phyloP scores from a whole-genome alignment of 1,284 basidiomycete genomes.

The Sporisorium iseilematis-ciliati region DNA sequence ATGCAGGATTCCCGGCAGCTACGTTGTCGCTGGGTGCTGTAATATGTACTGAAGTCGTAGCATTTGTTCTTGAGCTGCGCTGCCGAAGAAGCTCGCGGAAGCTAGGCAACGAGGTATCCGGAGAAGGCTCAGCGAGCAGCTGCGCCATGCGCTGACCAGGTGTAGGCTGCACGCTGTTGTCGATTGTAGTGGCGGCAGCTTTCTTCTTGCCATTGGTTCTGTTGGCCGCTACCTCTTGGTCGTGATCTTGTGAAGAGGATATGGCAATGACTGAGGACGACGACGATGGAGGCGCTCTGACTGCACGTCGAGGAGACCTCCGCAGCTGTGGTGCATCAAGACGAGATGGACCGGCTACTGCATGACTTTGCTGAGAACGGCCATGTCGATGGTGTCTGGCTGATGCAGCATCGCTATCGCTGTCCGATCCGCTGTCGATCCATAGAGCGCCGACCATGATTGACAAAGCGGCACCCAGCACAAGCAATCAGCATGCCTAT shows the following conservation, averaged over 20 bases:
- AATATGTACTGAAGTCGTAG: background rate
- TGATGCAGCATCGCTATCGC: slow-evolving; percentile 18
- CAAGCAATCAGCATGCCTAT: slow-evolving; percentile 12
- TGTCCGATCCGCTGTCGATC: slow-evolving; percentile 44
- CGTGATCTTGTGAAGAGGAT: slow-evolving; percentile 34
- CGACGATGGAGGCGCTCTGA: slow-evolving; percentile 10
- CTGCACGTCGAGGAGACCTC: slow-evolving; percentile 18
- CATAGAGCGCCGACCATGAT: slow-evolving; percentile 44
- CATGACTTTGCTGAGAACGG: background rate
- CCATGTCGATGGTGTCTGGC: slow-evolving; percentile 1
- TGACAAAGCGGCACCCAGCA: background rate
- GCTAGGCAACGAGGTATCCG: slow-evolving; percentile 38
- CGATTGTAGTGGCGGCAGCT: background rate
- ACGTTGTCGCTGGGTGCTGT: background rate
- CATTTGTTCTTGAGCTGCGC: slow-evolving; percentile 4
- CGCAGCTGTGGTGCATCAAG: slow-evolving; percentile 8
- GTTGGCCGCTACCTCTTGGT: background rate
- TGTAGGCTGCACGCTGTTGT: background rate
- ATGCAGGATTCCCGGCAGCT: background rate
- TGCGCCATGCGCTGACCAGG: slow-evolving; percentile 20
- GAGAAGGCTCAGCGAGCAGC: slow-evolving; percentile 32
- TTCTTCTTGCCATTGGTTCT: background rate
- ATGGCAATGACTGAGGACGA: slow-evolving; percentile 29
- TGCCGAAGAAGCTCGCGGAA: slow-evolving; percentile 32
- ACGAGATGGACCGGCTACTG: slow-evolving; percentile 27